Evolutionary conservation across 176 grass and related monocot genomes (phyloP), one percentile per base, ranked within the genome.

Genomic region (Panicum miliaceum): DNA sequence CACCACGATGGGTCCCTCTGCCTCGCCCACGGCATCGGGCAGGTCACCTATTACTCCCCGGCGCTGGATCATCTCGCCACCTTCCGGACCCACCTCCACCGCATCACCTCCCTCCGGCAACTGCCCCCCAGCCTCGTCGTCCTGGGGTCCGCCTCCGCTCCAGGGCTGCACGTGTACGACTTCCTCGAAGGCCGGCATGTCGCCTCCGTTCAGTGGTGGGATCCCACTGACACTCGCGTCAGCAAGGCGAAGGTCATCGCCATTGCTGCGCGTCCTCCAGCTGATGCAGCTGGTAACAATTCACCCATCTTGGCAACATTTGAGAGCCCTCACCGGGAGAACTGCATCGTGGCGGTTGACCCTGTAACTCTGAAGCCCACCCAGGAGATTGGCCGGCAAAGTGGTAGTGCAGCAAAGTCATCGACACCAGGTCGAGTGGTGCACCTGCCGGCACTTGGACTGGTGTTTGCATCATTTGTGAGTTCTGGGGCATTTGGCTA

Each of bases 331-430:
- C 96, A 98, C 45, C 64, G 80, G 69, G 93, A 98, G 83, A 95
- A 98, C 69, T 95, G 93, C 84, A 92, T 98, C 40, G 76, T 98
- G 64, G 88, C 48, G 16, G 68, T 95, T 63, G 96, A 98, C 76
- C 89, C 87, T 34, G 76, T 64, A 43, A 95, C 93, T 36, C 72
- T 98, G 83, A 88, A 88, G 82, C 77, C 79, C 12, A 69, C 52
- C 12, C 78, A 82, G 29, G 93, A 95, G 91, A 90, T 98, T 73
- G 96, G 96, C 27, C 85, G 96, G 34, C 96, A 98, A 82, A 95
- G 73, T 58, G 96, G 93, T 43, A 92, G 65, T 59, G 93, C 78
- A 22, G 96, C 93, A n/a, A 98, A 92, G 89, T 88, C 91, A 0
- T 86, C 91, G 7, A 78, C 81, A 15, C 89, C 93, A 12, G 79